Evolutionary conservation across 2,329 filamentous ascomycete genomes (phyloP).

Genomic region (Botrytis deweyae): DNA sequence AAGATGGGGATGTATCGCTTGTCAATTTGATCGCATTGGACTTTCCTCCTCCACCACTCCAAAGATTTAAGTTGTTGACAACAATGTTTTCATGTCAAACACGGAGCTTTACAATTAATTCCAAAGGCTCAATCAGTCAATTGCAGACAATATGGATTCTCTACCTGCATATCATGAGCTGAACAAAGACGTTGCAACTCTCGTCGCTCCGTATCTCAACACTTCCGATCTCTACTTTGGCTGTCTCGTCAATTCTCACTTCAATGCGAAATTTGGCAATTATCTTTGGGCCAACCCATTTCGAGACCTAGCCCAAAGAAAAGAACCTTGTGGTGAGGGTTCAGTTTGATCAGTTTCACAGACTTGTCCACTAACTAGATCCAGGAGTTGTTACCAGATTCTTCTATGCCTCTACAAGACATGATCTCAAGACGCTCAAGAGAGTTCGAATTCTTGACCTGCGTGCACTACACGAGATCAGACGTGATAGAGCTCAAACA

Average conservation of each 20-base stretch:
- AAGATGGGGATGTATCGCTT: not conserved
- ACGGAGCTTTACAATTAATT: not conserved
- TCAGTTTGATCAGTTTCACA: not conserved
- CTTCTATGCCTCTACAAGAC: not conserved
- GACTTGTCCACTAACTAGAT: not conserved
- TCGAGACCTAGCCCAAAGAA: conserved; percentile 19
- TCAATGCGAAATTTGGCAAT: conserved; percentile 22
- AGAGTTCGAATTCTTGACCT: conserved; percentile 16
- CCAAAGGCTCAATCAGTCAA: not conserved
- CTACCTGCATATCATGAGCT: conserved; percentile 11
- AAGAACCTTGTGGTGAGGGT: conserved; percentile 26
- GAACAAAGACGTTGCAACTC: conserved; percentile 4
- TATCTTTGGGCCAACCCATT: conserved; percentile 33
- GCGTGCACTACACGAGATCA: conserved; percentile 2
- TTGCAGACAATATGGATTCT: not conserved
- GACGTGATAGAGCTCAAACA: conserved; percentile 1
- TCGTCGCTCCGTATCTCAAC: conserved; percentile 28
- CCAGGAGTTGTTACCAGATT: not conserved
- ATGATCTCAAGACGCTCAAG: conserved; percentile 33
- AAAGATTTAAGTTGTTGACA: not conserved
- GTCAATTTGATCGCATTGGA: not conserved
- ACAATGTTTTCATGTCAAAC: not conserved
- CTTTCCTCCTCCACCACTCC: not conserved
- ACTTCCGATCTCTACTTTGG: conserved; percentile 19
- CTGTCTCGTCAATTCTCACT: conserved; percentile 27